A percentile compares a stretch with the other conserved stretches of the same genome.
Conservation (phyloP, 2,329 filamentous ascomycete species). For the Dissoconium aciculare region DNA sequence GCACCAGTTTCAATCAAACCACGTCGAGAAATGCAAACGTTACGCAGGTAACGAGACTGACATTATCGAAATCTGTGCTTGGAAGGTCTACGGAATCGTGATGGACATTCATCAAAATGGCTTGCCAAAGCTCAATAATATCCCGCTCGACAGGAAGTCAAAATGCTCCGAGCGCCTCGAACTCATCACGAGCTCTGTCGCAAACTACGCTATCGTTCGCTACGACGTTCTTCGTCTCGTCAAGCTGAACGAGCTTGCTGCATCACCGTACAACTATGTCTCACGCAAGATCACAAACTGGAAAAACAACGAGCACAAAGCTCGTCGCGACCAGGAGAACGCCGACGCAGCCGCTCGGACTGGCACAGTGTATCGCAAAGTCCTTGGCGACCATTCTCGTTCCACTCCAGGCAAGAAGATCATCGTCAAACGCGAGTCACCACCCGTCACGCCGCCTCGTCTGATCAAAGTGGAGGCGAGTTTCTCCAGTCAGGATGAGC, state of each 20-base stretch:
- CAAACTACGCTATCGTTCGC: conserved; percentile 9
- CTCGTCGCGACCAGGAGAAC: conserved; percentile 8
- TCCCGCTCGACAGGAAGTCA: conserved; percentile 3
- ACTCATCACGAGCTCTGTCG: conserved; percentile 5
- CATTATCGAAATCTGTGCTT: conserved; percentile 7
- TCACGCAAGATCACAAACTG: conserved; percentile 10
- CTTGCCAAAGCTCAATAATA: neutral
- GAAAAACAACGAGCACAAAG: conserved; percentile 8
- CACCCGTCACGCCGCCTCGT: too few relatives aligned
- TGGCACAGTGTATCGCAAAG: conserved; percentile 6
- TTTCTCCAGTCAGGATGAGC: too few relatives aligned
- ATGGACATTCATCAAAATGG: conserved; percentile 8
- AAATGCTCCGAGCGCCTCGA: conserved; percentile 8
- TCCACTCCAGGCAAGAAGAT: too few relatives aligned
- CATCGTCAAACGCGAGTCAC: too few relatives aligned
- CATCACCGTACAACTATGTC: conserved; percentile 6
- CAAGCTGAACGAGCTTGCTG: conserved; percentile 8
- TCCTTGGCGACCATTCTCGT: conserved; percentile 7
- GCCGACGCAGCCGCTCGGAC: conserved; percentile 3
- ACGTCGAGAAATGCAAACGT: conserved; percentile 8
- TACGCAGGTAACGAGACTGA: conserved; percentile 2
- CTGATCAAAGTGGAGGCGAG: too few relatives aligned
- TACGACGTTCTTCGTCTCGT: conserved; percentile 10
- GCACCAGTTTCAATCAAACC: conserved; percentile 6
- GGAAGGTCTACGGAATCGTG: conserved; percentile 8